Percentiles rank a stretch among this genome's conserved stretches.
phyloP scores from a whole-genome alignment of 139 green algal species.

The Micractinium conductrix region DNA sequence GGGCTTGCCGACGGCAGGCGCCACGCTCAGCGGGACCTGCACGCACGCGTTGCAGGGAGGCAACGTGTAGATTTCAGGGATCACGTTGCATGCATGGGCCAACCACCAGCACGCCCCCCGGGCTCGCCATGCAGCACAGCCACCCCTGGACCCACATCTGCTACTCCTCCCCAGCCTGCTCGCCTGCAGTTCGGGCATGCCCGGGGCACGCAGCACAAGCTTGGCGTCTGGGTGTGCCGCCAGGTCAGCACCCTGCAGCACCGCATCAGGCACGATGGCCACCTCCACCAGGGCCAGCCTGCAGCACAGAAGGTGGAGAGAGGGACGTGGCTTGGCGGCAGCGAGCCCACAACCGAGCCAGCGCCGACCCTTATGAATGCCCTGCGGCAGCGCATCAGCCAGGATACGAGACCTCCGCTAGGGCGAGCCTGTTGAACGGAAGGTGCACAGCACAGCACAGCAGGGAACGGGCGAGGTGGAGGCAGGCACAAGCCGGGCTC shows the following conservation, averaged over 20 bases:
- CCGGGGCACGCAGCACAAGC: slow-evolving; percentile 37
- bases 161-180: no score
- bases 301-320: not conserved
- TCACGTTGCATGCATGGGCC: not conserved
- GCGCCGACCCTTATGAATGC: no score
- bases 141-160: no score
- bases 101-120: no score
- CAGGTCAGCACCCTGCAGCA: slow-evolving; percentile 23
- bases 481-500: no score
- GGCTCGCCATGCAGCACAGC: no score
- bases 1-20: not conserved
- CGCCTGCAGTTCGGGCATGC: slow-evolving; percentile 39
- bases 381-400: no score
- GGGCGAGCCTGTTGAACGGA: no score
- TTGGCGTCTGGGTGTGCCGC: slow-evolving; percentile 8
- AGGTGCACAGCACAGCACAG: not conserved
- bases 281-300: slow-evolving; percentile 42
- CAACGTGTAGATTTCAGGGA: not conserved
- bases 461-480: no score
- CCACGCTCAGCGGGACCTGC: not conserved
- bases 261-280: not conserved
- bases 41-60: not conserved
- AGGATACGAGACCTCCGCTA: no score
- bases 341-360: no score
- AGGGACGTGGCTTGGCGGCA: no score